Evolutionary conservation across 2,329 filamentous ascomycete genomes (phyloP).

Genomic region (Arthrobotrys iridis): DNA sequence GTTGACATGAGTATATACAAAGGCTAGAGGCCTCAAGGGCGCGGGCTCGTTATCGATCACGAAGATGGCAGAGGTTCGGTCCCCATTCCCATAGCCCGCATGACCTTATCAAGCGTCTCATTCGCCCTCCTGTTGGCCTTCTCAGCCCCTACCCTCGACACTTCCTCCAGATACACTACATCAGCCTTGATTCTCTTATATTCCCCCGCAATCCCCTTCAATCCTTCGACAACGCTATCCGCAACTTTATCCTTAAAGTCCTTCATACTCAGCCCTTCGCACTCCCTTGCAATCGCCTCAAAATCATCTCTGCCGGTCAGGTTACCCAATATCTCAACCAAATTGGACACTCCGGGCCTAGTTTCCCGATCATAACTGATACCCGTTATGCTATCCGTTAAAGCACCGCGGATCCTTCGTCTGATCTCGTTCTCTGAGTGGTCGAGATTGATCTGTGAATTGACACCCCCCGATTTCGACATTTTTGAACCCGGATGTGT

Average conservation of each 20-base stretch:
- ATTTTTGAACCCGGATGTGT: constrained; percentile 82
- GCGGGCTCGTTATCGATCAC: not conserved
- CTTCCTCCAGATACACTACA: constrained; percentile 67
- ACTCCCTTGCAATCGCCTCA: constrained; percentile 62
- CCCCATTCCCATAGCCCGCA: constrained; percentile 62
- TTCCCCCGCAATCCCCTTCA: constrained; percentile 68
- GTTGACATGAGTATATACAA: not conserved
- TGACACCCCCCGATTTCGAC: constrained; percentile 84
- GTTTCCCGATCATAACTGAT: constrained; percentile 76
- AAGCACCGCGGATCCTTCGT: constrained; percentile 75
- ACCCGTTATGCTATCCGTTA: constrained; percentile 76
- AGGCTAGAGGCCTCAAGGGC: not conserved
- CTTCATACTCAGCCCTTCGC: constrained; percentile 65
- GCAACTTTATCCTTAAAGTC: constrained; percentile 74
- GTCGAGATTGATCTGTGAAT: constrained; percentile 84
- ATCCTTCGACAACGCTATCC: constrained; percentile 67
- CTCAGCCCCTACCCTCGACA: constrained; percentile 69
- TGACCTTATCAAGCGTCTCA: constrained; percentile 64
- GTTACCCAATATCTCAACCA: constrained; percentile 81
- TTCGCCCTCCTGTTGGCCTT: constrained; percentile 72
- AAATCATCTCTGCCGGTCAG: constrained; percentile 67
- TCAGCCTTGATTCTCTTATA: constrained; percentile 69
- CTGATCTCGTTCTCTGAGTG: constrained; percentile 73
- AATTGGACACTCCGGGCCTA: constrained; percentile 86
- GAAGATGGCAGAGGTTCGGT: not conserved